Evolutionary conservation across 78 protist species (phyloP).

Genomic region (Dictyostelium purpureum): DNA sequence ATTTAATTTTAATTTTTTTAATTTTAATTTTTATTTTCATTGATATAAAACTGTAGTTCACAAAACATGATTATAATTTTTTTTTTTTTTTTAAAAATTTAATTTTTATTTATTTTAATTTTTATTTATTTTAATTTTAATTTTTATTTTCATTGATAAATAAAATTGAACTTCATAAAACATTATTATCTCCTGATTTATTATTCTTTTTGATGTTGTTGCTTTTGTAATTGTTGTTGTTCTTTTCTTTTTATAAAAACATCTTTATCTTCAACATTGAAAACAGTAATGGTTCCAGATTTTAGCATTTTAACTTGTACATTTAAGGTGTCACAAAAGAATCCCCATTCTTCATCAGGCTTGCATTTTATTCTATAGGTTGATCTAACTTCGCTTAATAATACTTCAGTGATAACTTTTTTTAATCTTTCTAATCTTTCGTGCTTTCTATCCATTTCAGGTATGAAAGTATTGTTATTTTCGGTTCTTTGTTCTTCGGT

Average conservation of each 20-base stretch:
- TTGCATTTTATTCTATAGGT: constrained; percentile 4
- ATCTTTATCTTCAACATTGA: constrained; percentile 20
- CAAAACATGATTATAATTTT: too few relatives aligned
- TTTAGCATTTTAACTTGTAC: constrained; percentile 17
- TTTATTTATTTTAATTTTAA: neutral
- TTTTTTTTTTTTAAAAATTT: neutral
- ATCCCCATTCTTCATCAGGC: constrained; percentile 59
- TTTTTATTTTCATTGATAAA: neutral
- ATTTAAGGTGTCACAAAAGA: constrained; percentile 18
- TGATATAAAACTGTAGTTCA: too few relatives aligned
- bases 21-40: too few relatives aligned
- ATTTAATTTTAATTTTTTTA: too few relatives aligned
- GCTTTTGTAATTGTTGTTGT: neutral
- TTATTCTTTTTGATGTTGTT: neutral
- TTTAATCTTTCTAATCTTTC: neutral
- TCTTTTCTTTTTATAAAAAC: neutral
- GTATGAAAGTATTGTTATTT: neutral
- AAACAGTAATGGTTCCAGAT: neutral
- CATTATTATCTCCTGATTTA: neutral
- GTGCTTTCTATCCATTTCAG: neutral
- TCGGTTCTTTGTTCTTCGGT: neutral
- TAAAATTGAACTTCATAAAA: too few relatives aligned
- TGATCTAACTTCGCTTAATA: constrained; percentile 58
- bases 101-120: neutral
- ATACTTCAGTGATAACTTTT: constrained; percentile 19